These are phyloP conservation scores for Cucurbita argyrosperma DNA, from an alignment of 306 rosid species.

Conservation along the genomic window DNA sequence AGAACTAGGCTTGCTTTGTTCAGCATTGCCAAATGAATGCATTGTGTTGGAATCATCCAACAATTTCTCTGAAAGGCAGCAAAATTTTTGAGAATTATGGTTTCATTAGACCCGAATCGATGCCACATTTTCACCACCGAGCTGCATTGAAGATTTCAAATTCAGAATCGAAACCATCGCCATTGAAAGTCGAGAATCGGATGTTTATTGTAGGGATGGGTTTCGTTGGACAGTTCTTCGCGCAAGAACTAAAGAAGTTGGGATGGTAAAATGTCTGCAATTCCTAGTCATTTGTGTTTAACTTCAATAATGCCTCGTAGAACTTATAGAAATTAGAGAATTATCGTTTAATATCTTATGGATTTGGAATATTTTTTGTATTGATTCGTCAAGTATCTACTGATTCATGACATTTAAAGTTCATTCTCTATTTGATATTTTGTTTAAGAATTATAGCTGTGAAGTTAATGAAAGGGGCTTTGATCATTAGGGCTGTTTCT, in stretches of 20 bases:
- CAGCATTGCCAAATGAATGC: not conserved
- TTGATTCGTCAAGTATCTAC: no score
- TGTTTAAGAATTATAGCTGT: not conserved
- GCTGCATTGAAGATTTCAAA: not conserved
- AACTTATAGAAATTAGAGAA: not conserved
- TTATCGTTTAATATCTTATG: not conserved
- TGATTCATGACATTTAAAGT: no score
- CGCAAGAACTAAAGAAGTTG: conserved; percentile 42
- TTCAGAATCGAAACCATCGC: not conserved
- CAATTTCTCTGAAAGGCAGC: not conserved
- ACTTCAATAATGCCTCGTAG: no score
- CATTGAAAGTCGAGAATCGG: conserved; percentile 18
- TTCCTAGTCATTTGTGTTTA: not conserved
- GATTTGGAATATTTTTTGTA: not conserved
- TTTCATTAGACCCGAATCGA: not conserved
- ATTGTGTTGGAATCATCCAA: not conserved
- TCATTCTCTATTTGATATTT: not conserved
- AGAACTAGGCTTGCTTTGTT: no score
- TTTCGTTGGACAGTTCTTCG: conserved; percentile 48
- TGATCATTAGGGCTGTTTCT: conserved; percentile 36
- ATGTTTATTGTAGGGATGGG: conserved; percentile 69
- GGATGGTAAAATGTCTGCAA: conserved; percentile 43
- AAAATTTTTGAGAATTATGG: not conserved
- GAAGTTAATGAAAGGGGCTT: not conserved
- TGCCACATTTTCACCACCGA: not conserved